A percentile compares a stretch with the other conserved stretches of the same genome.
Conservation (phyloP, 139 green algal species). For the Micractinium sp. region DNA sequence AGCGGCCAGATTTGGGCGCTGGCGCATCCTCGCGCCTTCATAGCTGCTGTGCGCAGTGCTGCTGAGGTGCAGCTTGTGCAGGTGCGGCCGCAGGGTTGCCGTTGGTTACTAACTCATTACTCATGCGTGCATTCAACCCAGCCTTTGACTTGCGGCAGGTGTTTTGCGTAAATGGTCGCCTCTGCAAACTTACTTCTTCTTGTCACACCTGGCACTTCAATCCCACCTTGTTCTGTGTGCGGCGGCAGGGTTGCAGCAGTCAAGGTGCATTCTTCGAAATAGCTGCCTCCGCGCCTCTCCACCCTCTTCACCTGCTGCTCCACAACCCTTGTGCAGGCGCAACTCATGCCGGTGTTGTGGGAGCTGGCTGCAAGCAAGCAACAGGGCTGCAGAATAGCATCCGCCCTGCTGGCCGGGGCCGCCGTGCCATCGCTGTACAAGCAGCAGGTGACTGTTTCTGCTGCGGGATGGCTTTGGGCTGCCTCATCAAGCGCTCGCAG, state of each 20-base stretch:
- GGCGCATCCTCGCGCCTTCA: background rate
- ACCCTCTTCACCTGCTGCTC: background rate
- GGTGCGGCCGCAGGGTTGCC: background rate
- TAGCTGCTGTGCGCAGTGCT: background rate
- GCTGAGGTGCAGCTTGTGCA: background rate
- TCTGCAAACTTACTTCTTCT: too few species aligned
- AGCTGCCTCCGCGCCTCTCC: background rate
- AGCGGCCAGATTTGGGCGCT: background rate
- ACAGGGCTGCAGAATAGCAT: background rate
- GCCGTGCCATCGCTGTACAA: background rate
- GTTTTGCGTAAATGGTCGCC: too few species aligned
- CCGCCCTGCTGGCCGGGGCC: background rate
- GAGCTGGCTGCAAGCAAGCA: background rate
- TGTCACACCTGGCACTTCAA: too few species aligned
- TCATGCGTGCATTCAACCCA: too few species aligned
- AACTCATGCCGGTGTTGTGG: background rate
- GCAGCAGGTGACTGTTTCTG: background rate
- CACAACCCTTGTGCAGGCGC: background rate
- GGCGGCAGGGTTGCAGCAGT: background rate
- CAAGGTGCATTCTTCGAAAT: background rate
- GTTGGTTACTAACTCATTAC: too few species aligned
- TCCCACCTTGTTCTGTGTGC: background rate
- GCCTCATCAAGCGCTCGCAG: background rate
- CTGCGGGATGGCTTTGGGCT: too few species aligned
- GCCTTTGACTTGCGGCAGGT: too few species aligned